These are phyloP conservation scores for Xylaria polymorpha DNA, from an alignment of 2,329 filamentous ascomycete genomes.

Conservation along the genomic window DNA sequence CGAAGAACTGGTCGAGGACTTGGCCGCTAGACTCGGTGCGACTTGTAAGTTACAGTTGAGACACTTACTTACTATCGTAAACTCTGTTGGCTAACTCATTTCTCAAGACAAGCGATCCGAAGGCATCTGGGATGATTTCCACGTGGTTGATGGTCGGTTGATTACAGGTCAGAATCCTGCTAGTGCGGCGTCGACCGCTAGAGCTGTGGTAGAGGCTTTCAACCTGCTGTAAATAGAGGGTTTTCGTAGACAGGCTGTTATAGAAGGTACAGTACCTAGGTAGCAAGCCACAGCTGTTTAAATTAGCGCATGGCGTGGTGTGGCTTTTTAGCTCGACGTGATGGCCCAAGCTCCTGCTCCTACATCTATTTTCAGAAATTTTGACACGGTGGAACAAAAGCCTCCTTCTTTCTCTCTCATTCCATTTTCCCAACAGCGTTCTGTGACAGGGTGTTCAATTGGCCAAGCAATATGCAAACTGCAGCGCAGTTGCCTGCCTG, in stretches of 20 bases:
- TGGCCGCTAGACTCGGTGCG: slow-evolving; percentile 42
- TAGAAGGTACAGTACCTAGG: not conserved
- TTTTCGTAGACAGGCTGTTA: not conserved
- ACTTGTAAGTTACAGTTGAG: slow-evolving; percentile 26
- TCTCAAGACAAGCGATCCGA: slow-evolving; percentile 38
- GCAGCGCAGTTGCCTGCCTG: slow-evolving; percentile 44
- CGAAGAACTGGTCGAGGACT: slow-evolving; percentile 50
- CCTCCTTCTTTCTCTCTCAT: slow-evolving; percentile 37
- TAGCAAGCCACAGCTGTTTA: slow-evolving; percentile 21
- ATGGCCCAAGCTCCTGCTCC: slow-evolving; percentile 32
- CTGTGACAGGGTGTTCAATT: slow-evolving; percentile 38
- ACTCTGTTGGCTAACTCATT: slow-evolving; percentile 48
- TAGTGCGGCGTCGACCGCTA: slow-evolving; percentile 54
- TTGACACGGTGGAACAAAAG: slow-evolving; percentile 39
- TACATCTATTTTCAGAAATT: slow-evolving; percentile 37
- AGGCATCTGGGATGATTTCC: slow-evolving; percentile 49
- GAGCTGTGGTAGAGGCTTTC: slow-evolving; percentile 54
- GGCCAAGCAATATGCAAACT: slow-evolving; percentile 47
- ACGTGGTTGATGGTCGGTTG: slow-evolving; percentile 52
- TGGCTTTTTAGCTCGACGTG: not conserved
- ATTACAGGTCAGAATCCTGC: slow-evolving; percentile 58
- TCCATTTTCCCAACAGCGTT: slow-evolving; percentile 28
- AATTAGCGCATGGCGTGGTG: slow-evolving; percentile 27
- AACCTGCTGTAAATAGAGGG: slow-evolving; percentile 49
- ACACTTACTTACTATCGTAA: not conserved